Conservation (phyloP, 1,139 yeast species). For the Debaryomyces nepalensis region DNA sequence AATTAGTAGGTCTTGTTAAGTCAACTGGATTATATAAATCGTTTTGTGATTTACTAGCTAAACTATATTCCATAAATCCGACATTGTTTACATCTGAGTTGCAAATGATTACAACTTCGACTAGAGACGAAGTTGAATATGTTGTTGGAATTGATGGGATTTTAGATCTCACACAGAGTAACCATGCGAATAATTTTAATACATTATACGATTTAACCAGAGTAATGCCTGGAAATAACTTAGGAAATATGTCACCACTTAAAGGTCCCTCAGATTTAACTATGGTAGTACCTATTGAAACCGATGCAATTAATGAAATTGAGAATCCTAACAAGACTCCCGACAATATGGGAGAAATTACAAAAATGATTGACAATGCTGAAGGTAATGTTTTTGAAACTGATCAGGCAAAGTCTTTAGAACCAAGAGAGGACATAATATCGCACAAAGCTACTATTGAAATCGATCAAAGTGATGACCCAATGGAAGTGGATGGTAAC, state of each 20-base stretch:
- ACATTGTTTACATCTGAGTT: conserved; percentile 32
- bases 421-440: too few relatives aligned
- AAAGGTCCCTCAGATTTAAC: conserved; percentile 42
- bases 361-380: too few relatives aligned
- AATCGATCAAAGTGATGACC: conserved; percentile 11
- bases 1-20: conserved; percentile 38
- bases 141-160: conserved; percentile 40
- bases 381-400: too few relatives aligned
- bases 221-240: conserved; percentile 25
- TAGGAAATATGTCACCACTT: conserved; percentile 32
- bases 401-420: too few relatives aligned
- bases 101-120: conserved; percentile 28
- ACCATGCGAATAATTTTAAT: conserved; percentile 15
- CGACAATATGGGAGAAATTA: neutral
- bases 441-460: too few relatives aligned
- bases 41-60: conserved; percentile 31
- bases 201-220: conserved; percentile 36
- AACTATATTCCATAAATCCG: conserved; percentile 38
- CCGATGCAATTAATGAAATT: neutral
- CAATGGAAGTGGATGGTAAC: conserved; percentile 15
- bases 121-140: conserved; percentile 38
- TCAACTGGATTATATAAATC: conserved; percentile 34
- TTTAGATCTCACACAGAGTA: conserved; percentile 21
- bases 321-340: neutral
- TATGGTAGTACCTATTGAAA: conserved; percentile 35